Evolutionary conservation across 768 basidiomycete genomes (phyloP), one percentile per base, ranked within the genome.

Genomic region (Mrakia gelida): DNA sequence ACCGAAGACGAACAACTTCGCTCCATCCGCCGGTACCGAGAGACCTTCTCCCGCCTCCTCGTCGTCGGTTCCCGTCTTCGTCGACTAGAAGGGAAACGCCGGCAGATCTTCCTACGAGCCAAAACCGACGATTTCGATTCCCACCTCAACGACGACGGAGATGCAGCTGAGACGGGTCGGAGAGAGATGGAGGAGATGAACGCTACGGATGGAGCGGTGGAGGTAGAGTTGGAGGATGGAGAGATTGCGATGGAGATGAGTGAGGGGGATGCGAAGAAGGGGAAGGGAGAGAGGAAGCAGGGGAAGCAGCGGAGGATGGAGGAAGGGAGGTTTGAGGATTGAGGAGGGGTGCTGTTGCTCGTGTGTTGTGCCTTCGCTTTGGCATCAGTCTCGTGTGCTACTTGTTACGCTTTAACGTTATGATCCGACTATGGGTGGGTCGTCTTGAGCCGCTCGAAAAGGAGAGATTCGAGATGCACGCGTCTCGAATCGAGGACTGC

Each of bases 31-130:
- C 63, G 81, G 26, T 84, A 84, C 75, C 81, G 84, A 30, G 80
- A 83, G 49, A 81, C 81, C 0, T 84, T 84, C 76, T 83, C 84
- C 23, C 80, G 80, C 30, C 80, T 84, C 34, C 79, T 84, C 71
- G 71, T 73, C 7, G 71, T 56, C 71, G 71, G 71, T 10, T 41
- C 71, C 30, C 28, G 45, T 26, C 71, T 73, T 5, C 28, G 71
- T 21, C 49, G n/a, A 34, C 34, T 73, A 0, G 71, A 73, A 23
- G 41, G 45, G 30, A 18, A 26, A 6, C 41, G n/a, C 9, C 26
- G 71, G 4, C 41, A 43, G 15, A 30, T 56, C 49, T 73, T 73
- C 26, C 71, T 73, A 26, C 71, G 71, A n/a, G 43, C 68, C 23
- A 26, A 26, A 34, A 30, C n/a, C 28, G 71, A 26, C 30, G 28